A percentile compares a stretch with the other conserved stretches of the same genome.
Conservation (phyloP, 2,329 filamentous ascomycete genomes). For the Ophiostoma tasmaniense region DNA sequence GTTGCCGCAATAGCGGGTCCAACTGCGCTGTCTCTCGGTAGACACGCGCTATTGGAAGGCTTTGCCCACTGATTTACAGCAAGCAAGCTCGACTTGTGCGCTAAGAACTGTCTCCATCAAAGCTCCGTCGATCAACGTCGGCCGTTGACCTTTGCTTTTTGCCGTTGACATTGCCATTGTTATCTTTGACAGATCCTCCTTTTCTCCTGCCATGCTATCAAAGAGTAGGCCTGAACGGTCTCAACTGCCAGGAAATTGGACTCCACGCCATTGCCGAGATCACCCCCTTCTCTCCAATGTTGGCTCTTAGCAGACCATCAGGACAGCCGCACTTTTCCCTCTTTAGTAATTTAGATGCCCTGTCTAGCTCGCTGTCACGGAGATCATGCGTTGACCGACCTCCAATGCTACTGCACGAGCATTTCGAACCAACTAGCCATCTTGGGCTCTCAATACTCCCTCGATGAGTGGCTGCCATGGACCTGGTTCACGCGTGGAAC, state of each 20-base stretch:
- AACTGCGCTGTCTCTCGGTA: background rate
- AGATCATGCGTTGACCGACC: background rate
- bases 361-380: background rate
- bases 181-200: background rate
- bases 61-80: background rate
- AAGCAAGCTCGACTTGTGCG: background rate
- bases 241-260: background rate
- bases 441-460: background rate
- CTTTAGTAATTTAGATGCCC: background rate
- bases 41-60: background rate
- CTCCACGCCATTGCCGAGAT: background rate
- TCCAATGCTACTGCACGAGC: background rate
- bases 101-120: background rate
- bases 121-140: background rate
- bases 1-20: slow-evolving; percentile 13
- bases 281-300: background rate
- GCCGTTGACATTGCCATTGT: background rate
- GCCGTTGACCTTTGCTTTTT: background rate
- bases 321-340: background rate
- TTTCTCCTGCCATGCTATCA: background rate
- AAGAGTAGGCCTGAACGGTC: background rate
- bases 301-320: background rate
- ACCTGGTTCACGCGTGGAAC: background rate
- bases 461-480: background rate
- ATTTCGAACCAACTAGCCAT: background rate